phyloP scores from a whole-genome alignment of 768 basidiomycete species.

The Boletus edulis region DNA sequence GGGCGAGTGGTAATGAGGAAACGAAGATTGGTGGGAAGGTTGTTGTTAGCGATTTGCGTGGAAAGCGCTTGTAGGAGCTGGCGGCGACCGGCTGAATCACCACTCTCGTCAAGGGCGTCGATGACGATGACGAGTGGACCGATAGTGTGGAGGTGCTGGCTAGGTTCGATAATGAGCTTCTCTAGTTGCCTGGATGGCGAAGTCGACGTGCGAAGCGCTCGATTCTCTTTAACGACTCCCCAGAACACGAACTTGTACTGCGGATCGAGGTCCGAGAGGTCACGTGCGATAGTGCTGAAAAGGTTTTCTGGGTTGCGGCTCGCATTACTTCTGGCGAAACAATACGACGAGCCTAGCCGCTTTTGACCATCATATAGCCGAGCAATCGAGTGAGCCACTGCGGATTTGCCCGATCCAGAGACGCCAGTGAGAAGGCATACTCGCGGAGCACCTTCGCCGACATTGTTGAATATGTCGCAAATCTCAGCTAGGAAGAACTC shows the following conservation, averaged over 20 bases:
- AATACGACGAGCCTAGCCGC: constrained; percentile 2
- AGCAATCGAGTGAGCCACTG: neutral
- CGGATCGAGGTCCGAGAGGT: neutral
- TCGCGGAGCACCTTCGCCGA: neutral
- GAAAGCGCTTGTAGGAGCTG: constrained; percentile 16
- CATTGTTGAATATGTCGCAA: neutral
- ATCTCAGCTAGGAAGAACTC: neutral
- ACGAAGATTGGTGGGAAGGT: constrained; percentile 14
- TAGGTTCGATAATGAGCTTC: neutral
- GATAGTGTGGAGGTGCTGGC: neutral
- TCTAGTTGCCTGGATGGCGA: neutral
- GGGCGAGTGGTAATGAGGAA: constrained; percentile 8
- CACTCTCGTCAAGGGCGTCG: constrained; percentile 28
- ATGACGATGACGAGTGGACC: neutral
- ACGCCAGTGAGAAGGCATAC: constrained; percentile 18
- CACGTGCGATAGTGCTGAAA: constrained; percentile 16
- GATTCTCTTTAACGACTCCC: neutral
- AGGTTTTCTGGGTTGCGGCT: constrained; percentile 12
- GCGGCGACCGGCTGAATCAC: constrained; percentile 1
- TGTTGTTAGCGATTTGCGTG: neutral
- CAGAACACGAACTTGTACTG: neutral
- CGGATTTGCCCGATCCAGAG: neutral
- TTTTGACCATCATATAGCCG: neutral
- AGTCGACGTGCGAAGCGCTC: neutral
- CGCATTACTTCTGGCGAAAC: constrained; percentile 8